Evolutionary conservation across 306 rosid genomes (phyloP), one percentile per base, ranked within the genome.

Genomic region (Canavalia gladiata): DNA sequence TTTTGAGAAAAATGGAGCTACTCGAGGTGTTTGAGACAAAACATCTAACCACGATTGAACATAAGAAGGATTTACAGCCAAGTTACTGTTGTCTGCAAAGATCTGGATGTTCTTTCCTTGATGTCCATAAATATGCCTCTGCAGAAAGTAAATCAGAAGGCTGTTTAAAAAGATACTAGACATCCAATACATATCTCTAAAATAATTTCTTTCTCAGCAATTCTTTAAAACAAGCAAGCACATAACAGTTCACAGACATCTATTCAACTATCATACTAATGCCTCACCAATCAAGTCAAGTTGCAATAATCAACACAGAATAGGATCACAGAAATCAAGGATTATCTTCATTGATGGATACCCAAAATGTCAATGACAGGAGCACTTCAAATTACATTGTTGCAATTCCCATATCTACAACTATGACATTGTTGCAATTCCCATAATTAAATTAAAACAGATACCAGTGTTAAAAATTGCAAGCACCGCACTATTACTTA

Each of bases 31-130:
- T 87, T 39, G 91, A 41, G 99, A 92, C 90, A 93, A 81, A 57
- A 90, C 84, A 85, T 93, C 91, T 92, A 93, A 87, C 99, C 99
- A 96, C 7, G 97, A 89, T 49, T 62, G 85, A 66, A 93, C 81
- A 84, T 93, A 96, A 39, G 92, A 93, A 79, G 99, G 97, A 96
- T 96, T 93, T 74, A 96, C 90, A 35, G 98, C 97, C 87, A 96
- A 86, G 83, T 89, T 87, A 83, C 97, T 87, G 87, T 90, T 80
- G 72, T 93, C 97, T 0, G 97, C 94, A 84, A 96, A 93, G 77
- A 93, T 86, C 68, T 88, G 87, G 29, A 93, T 77, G 41, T 89
- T 87, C 86, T 93, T 93, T 86, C 94, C 98, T 74, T 90, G 87
- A 57, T 93, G 92, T 50, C 97, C 92, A 70, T 92, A 96, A 50